Conservation (phyloP, 2,329 filamentous ascomycete species). For the Balansia obtecta region DNA sequence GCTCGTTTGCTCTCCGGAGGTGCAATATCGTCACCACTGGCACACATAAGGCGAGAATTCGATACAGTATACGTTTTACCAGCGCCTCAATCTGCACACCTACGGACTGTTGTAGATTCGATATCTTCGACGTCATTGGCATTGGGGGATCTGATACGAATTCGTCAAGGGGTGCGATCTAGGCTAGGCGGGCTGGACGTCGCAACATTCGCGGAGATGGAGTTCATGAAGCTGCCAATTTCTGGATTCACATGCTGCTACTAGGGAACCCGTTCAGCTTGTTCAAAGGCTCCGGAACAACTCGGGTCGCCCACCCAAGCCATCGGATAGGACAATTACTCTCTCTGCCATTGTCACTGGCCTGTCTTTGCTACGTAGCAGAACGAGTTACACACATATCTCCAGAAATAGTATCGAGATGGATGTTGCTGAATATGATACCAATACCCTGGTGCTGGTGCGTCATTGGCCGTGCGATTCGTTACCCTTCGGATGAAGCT, state of each 20-base stretch:
- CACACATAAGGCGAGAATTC: neutral
- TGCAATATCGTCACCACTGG: too few species aligned
- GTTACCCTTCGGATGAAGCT: slow-evolving; percentile 1
- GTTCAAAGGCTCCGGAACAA: slow-evolving; percentile 2
- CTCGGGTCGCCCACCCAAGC: slow-evolving; percentile 10
- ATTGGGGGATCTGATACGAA: neutral
- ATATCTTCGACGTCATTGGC: neutral
- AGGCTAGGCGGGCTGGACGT: slow-evolving; percentile 4
- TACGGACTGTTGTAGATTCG: neutral
- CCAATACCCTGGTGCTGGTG: slow-evolving; percentile 47
- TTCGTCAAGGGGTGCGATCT: neutral
- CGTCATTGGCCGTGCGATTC: slow-evolving; percentile 13
- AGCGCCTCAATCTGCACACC: neutral
- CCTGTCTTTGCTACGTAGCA: slow-evolving; percentile 5
- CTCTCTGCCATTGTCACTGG: slow-evolving; percentile 9
- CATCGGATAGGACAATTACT: neutral
- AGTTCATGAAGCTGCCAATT: slow-evolving; percentile 18
- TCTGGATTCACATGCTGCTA: slow-evolving; percentile 10
- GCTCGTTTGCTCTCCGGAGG: neutral
- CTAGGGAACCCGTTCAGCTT: slow-evolving; percentile 1
- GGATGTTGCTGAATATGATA: slow-evolving; percentile 52
- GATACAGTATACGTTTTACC: neutral
- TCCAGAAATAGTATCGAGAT: slow-evolving; percentile 33
- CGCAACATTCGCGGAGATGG: slow-evolving; percentile 26
- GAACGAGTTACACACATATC: neutral